These are phyloP conservation scores for Eucalyptus marginata DNA, from an alignment of 345 rosid genomes.

Conservation along the genomic window DNA sequence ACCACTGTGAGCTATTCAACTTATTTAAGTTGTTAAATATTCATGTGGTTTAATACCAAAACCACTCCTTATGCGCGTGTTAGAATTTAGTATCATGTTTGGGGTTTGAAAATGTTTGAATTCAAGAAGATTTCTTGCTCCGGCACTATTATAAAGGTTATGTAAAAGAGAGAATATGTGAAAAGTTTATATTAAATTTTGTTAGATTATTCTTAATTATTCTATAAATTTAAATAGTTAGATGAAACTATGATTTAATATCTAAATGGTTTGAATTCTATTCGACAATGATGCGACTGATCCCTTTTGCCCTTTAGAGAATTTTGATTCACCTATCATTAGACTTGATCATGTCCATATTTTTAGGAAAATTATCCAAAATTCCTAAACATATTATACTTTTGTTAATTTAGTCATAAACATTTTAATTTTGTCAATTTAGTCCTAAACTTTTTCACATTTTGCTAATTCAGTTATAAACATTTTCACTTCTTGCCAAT, in stretches of 20 bases:
- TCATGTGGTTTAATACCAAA: background rate
- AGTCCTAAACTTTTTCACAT: accelerated
- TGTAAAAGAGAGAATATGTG: background rate
- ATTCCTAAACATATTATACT: accelerated
- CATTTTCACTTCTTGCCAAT: accelerated
- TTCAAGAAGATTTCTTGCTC: background rate
- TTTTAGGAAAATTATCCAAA: background rate
- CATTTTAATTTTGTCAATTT: too few species aligned
- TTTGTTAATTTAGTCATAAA: accelerated
- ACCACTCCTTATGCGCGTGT: background rate
- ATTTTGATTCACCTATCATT: background rate
- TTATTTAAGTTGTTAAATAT: background rate
- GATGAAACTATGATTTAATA: background rate
- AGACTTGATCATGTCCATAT: background rate
- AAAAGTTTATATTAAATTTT: background rate
- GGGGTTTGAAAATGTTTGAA: background rate
- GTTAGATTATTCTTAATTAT: background rate
- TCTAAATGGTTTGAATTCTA: background rate
- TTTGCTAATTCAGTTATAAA: accelerated
- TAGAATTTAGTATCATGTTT: background rate
- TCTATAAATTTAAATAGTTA: background rate
- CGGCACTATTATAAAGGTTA: too few species aligned
- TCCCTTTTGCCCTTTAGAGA: background rate
- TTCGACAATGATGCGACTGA: accelerated
- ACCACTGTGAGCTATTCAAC: background rate